Conservation (phyloP, 176 grass and related monocot species). For the Ananas comosus region DNA sequence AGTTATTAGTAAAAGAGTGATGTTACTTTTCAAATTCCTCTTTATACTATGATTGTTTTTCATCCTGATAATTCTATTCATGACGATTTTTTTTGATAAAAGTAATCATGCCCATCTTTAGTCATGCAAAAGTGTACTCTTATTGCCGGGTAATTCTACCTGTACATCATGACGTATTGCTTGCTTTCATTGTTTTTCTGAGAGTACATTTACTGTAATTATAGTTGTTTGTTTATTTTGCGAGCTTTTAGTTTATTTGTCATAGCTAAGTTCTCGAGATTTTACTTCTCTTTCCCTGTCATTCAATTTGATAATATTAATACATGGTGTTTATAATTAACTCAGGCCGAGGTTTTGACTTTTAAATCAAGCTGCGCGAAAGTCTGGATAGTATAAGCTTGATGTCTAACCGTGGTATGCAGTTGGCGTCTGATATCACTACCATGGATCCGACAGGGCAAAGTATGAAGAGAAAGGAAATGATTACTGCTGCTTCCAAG, state of each 20-base stretch:
- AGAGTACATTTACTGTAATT: too few relatives aligned
- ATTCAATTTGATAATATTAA: background rate
- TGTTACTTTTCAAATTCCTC: too few relatives aligned
- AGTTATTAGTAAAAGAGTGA: too few relatives aligned
- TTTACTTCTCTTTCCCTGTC: background rate
- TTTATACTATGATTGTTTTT: too few relatives aligned
- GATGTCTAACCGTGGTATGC: conserved; percentile 32
- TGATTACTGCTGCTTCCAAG: conserved; percentile 19
- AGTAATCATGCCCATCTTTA: too few relatives aligned
- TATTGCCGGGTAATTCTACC: too few relatives aligned
- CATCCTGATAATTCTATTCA: too few relatives aligned
- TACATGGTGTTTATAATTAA: background rate
- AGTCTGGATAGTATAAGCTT: conserved; percentile 10
- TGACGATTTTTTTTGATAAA: too few relatives aligned
- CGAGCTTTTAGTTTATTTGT: background rate
- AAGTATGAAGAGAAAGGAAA: conserved; percentile 23
- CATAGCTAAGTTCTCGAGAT: background rate
- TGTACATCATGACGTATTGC: too few relatives aligned
- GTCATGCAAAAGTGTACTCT: too few relatives aligned
- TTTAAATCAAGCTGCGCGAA: background rate
- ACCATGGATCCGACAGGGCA: conserved; percentile 24
- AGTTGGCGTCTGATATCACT: conserved; percentile 26
- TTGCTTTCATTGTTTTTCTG: too few relatives aligned
- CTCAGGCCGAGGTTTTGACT: conserved; percentile 18
- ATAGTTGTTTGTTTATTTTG: too few relatives aligned